phyloP scores from a whole-genome alignment of 2,329 filamentous ascomycete genomes.

The Chaetomiaceae sp. region DNA sequence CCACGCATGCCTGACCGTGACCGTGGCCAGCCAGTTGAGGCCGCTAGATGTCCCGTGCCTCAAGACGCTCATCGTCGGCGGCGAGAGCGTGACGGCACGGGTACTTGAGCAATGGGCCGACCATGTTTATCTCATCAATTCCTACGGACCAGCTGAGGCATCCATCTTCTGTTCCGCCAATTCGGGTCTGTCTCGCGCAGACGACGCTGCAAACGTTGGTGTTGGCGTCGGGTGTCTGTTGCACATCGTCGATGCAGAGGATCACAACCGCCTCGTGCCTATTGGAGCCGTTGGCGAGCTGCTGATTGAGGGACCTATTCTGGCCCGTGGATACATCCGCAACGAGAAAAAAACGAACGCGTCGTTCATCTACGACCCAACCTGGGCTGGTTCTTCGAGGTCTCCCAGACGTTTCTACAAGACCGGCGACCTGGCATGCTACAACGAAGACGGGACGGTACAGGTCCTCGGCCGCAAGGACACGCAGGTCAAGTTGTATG shows the following conservation, averaged over 20 bases:
- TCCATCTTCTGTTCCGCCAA: background rate
- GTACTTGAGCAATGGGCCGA: background rate
- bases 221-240: background rate
- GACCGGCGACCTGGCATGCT: background rate
- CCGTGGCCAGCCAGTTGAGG: too few species aligned
- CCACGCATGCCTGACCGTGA: too few species aligned
- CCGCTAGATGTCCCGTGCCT: background rate
- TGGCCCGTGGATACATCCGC: background rate
- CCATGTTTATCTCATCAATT: background rate
- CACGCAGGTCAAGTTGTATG: background rate
- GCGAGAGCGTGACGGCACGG: background rate
- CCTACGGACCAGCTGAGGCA: background rate
- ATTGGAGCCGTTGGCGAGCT: background rate
- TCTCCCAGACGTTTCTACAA: background rate
- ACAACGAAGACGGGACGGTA: background rate
- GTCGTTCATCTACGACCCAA: background rate
- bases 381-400: background rate
- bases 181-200: too few species aligned
- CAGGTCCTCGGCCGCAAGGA: background rate
- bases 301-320: background rate
- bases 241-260: background rate
- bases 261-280: background rate
- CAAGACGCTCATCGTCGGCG: too few species aligned
- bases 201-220: background rate
- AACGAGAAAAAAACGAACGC: background rate